phyloP scores from a whole-genome alignment of 202 grass and related monocot genomes.

The Panicum virgatum region DNA sequence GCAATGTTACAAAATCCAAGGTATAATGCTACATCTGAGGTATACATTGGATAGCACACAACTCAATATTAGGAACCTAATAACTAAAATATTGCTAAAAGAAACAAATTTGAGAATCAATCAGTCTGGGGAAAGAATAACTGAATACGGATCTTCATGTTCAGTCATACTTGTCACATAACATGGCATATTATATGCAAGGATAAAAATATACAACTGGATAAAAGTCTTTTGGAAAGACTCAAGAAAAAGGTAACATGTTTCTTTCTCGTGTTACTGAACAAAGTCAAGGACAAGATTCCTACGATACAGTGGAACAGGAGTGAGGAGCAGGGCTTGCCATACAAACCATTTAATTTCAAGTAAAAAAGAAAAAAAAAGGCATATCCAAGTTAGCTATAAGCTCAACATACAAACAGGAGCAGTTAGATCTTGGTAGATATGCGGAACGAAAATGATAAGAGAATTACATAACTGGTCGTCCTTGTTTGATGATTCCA shows the following conservation, averaged over 20 bases:
- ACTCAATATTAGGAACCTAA: background rate
- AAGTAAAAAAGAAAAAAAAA: background rate
- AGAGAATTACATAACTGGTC: conserved; percentile 73
- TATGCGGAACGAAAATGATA: background rate
- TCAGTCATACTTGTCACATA: conserved; percentile 7
- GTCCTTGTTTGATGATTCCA: conserved; percentile 86
- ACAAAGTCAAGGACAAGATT: conserved; percentile 12
- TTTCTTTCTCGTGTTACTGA: background rate
- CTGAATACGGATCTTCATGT: background rate
- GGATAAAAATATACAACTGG: conserved; percentile 7
- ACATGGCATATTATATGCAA: background rate
- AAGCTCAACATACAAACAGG: conserved; percentile 10
- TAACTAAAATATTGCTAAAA: background rate
- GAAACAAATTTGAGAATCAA: background rate
- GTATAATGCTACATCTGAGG: background rate
- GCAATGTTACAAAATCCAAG: background rate
- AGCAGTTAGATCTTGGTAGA: background rate
- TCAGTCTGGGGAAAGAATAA: background rate
- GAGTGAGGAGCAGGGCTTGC: background rate
- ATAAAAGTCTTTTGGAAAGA: background rate
- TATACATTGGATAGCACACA: background rate
- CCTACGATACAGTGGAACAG: background rate
- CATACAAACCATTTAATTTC: conserved; percentile 8
- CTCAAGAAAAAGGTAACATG: background rate
- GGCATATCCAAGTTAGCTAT: background rate